phyloP scores from a whole-genome alignment of 495 filamentous ascomycete genomes.

The Neurospora sp. region DNA sequence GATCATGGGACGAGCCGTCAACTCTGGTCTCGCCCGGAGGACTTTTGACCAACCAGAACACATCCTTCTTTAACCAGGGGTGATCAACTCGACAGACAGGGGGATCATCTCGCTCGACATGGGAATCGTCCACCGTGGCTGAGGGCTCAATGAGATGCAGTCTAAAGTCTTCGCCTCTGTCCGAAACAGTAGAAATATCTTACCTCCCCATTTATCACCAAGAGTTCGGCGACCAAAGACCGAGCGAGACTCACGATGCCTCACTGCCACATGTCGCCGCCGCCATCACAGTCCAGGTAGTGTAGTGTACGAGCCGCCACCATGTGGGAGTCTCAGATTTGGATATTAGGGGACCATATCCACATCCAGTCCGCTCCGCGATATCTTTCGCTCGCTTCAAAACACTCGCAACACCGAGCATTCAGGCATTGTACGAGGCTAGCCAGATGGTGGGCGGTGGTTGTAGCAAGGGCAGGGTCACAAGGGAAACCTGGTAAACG shows the following conservation, averaged over 20 bases:
- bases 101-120: neutral
- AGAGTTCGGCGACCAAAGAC: neutral
- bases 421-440: neutral
- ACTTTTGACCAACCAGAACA: neutral
- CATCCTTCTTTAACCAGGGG: neutral
- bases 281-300: neutral
- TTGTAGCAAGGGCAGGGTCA: neutral
- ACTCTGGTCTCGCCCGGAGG: neutral
- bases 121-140: neutral
- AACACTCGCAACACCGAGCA: neutral
- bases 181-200: neutral
- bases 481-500: neutral
- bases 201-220: neutral
- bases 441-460: neutral
- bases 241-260: neutral
- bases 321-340: neutral
- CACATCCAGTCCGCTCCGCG: neutral
- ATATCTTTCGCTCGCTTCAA: neutral
- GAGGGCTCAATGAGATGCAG: neutral
- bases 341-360: neutral
- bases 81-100: neutral
- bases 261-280: neutral
- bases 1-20: neutral
- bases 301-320: neutral
- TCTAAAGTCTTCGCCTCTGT: neutral